Percentiles rank a stretch among this genome's conserved stretches.
Conservation (phyloP, 2,329 filamentous ascomycete species). For the Alternaria tenuissima region DNA sequence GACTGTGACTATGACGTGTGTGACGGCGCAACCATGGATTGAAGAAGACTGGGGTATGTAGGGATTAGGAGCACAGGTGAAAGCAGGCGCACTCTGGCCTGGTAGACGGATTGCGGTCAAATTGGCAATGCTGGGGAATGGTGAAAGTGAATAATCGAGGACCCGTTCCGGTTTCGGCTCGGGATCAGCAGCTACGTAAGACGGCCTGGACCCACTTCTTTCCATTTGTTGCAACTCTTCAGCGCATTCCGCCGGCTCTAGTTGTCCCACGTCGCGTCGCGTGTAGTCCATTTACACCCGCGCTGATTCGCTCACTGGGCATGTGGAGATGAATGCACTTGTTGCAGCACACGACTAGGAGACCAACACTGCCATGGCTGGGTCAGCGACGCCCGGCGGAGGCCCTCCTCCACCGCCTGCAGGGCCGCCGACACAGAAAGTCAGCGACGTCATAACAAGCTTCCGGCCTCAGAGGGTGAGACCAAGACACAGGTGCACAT, state of each 20-base stretch:
- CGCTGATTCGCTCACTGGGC: constrained; percentile 10
- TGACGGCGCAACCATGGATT: constrained; percentile 14
- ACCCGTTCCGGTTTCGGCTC: constrained; percentile 22
- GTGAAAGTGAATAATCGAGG: constrained; percentile 24
- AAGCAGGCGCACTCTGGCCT: background rate
- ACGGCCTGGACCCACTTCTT: constrained; percentile 11
- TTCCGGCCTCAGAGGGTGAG: constrained; percentile 82
- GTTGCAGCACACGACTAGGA: constrained; percentile 12
- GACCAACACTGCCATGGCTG: constrained; percentile 40
- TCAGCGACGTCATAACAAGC: constrained; percentile 78
- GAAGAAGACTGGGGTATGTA: background rate
- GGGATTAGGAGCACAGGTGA: background rate
- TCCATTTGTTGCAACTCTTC: constrained; percentile 4
- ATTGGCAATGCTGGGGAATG: constrained; percentile 10
- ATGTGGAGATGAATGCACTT: constrained; percentile 13
- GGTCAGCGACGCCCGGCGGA: constrained; percentile 42
- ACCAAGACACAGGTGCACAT: background rate
- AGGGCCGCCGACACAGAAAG: constrained; percentile 60
- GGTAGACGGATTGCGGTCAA: constrained; percentile 2
- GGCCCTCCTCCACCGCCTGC: constrained; percentile 41
- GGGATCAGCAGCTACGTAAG: background rate
- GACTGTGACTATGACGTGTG: background rate
- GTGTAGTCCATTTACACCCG: background rate
- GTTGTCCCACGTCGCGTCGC: constrained; percentile 14
- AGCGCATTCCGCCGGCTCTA: constrained; percentile 25